These are phyloP conservation scores for Coemansia sp. DNA, from an alignment of 192 early-diverging fungal genomes.

Conservation along the genomic window DNA sequence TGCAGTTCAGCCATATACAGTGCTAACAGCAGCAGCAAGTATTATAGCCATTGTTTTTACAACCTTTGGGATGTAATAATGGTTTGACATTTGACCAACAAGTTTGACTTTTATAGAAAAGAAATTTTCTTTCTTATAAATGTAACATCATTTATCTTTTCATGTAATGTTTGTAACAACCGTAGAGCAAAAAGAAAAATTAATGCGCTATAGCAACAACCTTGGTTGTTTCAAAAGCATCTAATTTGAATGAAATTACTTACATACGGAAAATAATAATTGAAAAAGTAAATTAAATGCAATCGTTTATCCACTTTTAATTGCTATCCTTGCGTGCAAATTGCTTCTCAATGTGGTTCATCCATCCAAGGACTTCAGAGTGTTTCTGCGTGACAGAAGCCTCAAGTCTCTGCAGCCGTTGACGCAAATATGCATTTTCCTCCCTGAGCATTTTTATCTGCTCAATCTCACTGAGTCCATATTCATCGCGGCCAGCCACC, in stretches of 20 bases:
- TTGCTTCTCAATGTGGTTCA: conserved; percentile 39
- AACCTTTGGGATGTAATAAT: not conserved
- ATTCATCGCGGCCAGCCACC: conserved; percentile 27
- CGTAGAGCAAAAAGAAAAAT: no score
- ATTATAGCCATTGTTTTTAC: not conserved
- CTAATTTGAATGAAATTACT: not conserved
- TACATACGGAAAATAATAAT: not conserved
- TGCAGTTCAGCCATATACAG: not conserved
- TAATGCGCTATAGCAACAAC: no score
- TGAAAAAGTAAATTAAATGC: not conserved
- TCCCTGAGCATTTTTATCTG: conserved; percentile 35
- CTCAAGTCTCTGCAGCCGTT: conserved; percentile 42
- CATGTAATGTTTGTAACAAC: no score
- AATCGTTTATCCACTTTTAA: not conserved
- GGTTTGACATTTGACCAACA: not conserved
- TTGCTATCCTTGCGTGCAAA: conserved; percentile 16
- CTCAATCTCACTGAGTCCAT: conserved; percentile 21
- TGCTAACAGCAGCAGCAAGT: not conserved
- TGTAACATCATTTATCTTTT: no score
- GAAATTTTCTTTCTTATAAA: not conserved
- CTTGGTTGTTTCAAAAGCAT: no score
- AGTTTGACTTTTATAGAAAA: not conserved
- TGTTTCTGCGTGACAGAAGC: conserved; percentile 41
- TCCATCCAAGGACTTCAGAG: conserved; percentile 44
- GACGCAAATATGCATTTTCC: conserved; percentile 37